Conservation (phyloP, 805 yeast genomes). For the Maudiozyma barnettii region DNA sequence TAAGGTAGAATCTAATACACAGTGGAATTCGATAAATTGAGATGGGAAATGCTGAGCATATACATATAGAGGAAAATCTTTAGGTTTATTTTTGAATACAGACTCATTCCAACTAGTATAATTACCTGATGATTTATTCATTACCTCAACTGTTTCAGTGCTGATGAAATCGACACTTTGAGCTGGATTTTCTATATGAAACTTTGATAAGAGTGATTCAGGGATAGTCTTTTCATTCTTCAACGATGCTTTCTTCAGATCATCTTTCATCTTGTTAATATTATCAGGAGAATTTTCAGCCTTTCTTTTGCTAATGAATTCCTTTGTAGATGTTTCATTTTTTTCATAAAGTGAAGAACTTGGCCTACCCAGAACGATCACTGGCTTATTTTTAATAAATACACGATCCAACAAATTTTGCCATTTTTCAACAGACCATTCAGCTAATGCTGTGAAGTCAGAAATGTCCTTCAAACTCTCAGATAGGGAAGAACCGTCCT, state of each 20-base stretch:
- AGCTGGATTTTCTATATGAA: conserved; percentile 66
- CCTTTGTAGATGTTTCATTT: conserved; percentile 42
- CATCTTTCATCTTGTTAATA: conserved; percentile 39
- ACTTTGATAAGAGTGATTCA: conserved; percentile 45
- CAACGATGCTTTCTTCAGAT: conserved; percentile 51
- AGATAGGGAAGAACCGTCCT: conserved; percentile 48
- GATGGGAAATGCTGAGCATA: conserved; percentile 76
- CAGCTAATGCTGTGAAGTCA: conserved; percentile 43
- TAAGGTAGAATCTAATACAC: conserved; percentile 48
- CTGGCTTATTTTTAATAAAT: conserved; percentile 53
- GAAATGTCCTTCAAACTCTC: conserved; percentile 44
- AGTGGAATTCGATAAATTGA: conserved; percentile 61
- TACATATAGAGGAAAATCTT: conserved; percentile 53
- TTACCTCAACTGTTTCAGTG: conserved; percentile 43
- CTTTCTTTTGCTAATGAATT: conserved; percentile 41
- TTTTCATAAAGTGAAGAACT: conserved; percentile 43
- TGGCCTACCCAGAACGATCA: conserved; percentile 64
- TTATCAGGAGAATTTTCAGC: conserved; percentile 50
- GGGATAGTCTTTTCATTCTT: conserved; percentile 76
- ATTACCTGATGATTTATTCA: neutral
- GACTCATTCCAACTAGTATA: conserved; percentile 18
- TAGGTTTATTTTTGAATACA: conserved; percentile 29
- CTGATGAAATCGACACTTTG: conserved; percentile 57
- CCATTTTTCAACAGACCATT: conserved; percentile 70
- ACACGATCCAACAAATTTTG: conserved; percentile 39